Evolutionary conservation across 2,329 filamentous ascomycete genomes (phyloP), one percentile per base, ranked within the genome.

Genomic region (Colletotrichum aenigma): DNA sequence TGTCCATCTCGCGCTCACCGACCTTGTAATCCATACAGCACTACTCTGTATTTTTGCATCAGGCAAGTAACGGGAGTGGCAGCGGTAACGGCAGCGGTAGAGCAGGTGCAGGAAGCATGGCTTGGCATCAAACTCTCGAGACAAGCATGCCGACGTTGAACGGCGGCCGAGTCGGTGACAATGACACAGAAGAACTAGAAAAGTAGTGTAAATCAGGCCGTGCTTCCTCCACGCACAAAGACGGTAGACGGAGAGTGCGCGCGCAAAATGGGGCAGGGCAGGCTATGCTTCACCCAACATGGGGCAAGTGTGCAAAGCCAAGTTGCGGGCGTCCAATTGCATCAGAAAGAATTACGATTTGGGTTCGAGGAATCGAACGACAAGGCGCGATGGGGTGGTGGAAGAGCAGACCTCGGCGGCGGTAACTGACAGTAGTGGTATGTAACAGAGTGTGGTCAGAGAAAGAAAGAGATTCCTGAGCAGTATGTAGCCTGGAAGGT

Each of bases 131-230:
- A 55, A 56, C 12, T 55, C 30, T 62, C 24, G 12, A 66, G 68
- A 43, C 52, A 34, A 62, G 52, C 62, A 67, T 30, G 9, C 34
- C 58, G 71, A 52, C 10, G 28, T 43, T 43, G 38, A 43, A 43
- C 28, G 60, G 55, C 52, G 60, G 21, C 16, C 18, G 67, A 66
- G 68, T 58, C 28, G 30, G 61, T 55, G 61, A 66, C 52, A 55
- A 71, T 71, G 72, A 61, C 68, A 75, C 52, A 55, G 67, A 73
- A 52, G 24, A 66, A 71, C 61, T 66, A 28, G 36, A 32, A 32
- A 32, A 7, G 61, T 43, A 66, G 64, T 52, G 43, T 26, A 55
- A 21, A 64, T n/a, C 58, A 26, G 56, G 34, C 65, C 15, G 12
- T 43, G 38, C 8, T 6, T 43, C 16, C 38, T 43, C 9, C 38